A percentile compares a stretch with the other conserved stretches of the same genome.
phyloP scores from a whole-genome alignment of 1,139 yeast genomes.

The Lodderomyces beijingensis region DNA sequence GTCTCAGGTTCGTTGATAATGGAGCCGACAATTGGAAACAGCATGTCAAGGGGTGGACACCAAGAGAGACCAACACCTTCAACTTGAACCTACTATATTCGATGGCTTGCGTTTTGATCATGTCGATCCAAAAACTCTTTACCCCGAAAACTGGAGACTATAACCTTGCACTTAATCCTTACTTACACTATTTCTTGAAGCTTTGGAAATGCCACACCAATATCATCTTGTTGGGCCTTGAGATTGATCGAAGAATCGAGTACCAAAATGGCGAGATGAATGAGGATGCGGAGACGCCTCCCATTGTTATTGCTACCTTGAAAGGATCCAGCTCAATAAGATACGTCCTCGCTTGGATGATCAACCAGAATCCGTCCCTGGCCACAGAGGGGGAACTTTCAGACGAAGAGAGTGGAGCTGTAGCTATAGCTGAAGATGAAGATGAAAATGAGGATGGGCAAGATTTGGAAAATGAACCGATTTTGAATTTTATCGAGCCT shows the following conservation, averaged over 20 bases:
- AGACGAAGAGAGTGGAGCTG: conserved; percentile 3
- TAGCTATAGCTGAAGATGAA: neutral
- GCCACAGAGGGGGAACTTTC: conserved; percentile 18
- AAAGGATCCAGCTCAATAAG: conserved; percentile 64
- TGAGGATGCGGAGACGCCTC: conserved; percentile 39
- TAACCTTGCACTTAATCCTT: conserved; percentile 55
- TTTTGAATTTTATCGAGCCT: conserved; percentile 57
- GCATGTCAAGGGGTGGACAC: conserved; percentile 50
- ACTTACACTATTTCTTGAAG: conserved; percentile 49
- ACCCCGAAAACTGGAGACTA: conserved; percentile 22
- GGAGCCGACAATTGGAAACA: conserved; percentile 41
- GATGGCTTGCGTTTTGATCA: conserved; percentile 46
- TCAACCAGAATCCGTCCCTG: conserved; percentile 45
- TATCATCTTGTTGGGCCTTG: conserved; percentile 53
- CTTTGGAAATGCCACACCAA: conserved; percentile 64
- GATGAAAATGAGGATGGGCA: neutral
- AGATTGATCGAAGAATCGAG: conserved; percentile 60
- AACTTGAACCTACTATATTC: conserved; percentile 47
- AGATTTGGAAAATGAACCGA: conserved; percentile 53
- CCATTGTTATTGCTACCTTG: conserved; percentile 46
- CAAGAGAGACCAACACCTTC: conserved; percentile 30
- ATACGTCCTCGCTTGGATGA: conserved; percentile 53
- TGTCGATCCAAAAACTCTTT: conserved; percentile 51
- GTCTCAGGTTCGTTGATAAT: conserved; percentile 39
- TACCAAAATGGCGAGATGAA: conserved; percentile 31